phyloP scores from a whole-genome alignment of 495 filamentous ascomycete species.

The Parathielavia appendiculata region DNA sequence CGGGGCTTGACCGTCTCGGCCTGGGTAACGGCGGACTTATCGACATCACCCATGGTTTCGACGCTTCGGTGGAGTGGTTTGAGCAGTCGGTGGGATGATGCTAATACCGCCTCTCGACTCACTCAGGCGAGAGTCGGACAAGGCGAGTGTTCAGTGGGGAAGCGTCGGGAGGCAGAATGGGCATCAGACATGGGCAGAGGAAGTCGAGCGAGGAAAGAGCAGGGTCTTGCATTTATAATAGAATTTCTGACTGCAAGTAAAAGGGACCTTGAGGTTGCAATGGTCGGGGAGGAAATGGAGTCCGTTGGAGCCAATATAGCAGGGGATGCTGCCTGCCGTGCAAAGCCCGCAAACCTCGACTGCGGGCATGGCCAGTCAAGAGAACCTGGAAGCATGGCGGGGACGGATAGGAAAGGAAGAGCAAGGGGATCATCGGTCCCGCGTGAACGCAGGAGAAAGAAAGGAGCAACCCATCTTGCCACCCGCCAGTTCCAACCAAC shows the following conservation, averaged over 20 bases:
- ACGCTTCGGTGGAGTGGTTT: background rate
- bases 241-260: background rate
- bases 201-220: background rate
- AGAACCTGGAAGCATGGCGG: too few relatives aligned
- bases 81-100: background rate
- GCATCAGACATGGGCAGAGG: slow-evolving; percentile 3
- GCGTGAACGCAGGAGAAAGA: background rate
- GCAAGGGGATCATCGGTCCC: slow-evolving; percentile 1
- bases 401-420: background rate
- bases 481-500: background rate
- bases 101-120: slow-evolving; percentile 16
- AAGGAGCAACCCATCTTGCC: slow-evolving; percentile 14
- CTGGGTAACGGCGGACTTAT: slow-evolving; percentile 25
- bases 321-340: slow-evolving; percentile 3
- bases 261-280: background rate
- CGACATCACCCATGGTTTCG: slow-evolving; percentile 25
- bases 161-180: slow-evolving; percentile 1
- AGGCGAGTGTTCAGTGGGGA: background rate
- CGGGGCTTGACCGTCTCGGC: slow-evolving; percentile 27
- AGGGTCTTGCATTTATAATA: slow-evolving; percentile 12
- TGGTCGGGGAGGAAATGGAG: background rate
- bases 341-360: background rate
- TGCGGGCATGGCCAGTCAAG: background rate
- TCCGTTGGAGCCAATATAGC: slow-evolving; percentile 4
- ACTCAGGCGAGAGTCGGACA: background rate